Conservation (phyloP, 768 basidiomycete genomes). For the Pleurotus sapidus region DNA sequence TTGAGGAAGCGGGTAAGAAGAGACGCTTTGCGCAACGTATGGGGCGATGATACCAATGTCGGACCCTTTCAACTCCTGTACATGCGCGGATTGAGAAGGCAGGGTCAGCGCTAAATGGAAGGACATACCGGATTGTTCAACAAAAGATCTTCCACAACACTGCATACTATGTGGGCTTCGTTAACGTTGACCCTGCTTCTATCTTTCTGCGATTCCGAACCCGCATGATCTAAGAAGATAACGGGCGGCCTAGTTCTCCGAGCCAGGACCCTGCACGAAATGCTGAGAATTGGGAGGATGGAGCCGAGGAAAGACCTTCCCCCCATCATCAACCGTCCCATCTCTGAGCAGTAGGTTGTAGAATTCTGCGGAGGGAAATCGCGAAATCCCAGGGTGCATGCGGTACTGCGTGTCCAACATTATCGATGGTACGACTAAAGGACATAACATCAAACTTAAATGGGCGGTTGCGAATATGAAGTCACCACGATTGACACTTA, state of each 20-base stretch:
- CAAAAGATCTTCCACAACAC: slow-evolving; percentile 81
- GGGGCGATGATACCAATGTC: slow-evolving; percentile 94
- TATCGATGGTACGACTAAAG: slow-evolving; percentile 75
- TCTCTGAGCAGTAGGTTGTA: slow-evolving; percentile 70
- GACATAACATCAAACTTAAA: neutral
- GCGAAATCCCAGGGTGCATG: slow-evolving; percentile 90
- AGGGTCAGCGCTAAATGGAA: slow-evolving; percentile 7
- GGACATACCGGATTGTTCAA: slow-evolving; percentile 64
- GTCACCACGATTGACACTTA: slow-evolving; percentile 32
- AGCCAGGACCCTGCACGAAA: slow-evolving; percentile 33
- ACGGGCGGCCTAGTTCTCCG: slow-evolving; percentile 54
- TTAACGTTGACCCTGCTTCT: slow-evolving; percentile 75
- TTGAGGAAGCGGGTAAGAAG: slow-evolving; percentile 68
- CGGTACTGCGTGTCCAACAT: slow-evolving; percentile 96
- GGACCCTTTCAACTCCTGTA: slow-evolving; percentile 56
- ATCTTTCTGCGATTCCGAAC: slow-evolving; percentile 62
- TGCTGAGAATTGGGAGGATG: slow-evolving; percentile 62
- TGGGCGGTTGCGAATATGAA: too few relatives aligned
- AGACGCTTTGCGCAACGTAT: slow-evolving; percentile 83
- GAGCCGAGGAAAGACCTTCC: slow-evolving; percentile 48
- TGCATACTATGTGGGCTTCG: slow-evolving; percentile 76
- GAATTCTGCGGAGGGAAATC: slow-evolving; percentile 83
- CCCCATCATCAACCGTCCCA: slow-evolving; percentile 62
- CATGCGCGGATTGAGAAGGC: neutral
- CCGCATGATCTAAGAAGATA: slow-evolving; percentile 80